A percentile compares a stretch with the other conserved stretches of the same genome.
These are phyloP conservation scores for Rhodotorula glutinis DNA, from an alignment of 1,284 basidiomycete species.

Conservation along the genomic window DNA sequence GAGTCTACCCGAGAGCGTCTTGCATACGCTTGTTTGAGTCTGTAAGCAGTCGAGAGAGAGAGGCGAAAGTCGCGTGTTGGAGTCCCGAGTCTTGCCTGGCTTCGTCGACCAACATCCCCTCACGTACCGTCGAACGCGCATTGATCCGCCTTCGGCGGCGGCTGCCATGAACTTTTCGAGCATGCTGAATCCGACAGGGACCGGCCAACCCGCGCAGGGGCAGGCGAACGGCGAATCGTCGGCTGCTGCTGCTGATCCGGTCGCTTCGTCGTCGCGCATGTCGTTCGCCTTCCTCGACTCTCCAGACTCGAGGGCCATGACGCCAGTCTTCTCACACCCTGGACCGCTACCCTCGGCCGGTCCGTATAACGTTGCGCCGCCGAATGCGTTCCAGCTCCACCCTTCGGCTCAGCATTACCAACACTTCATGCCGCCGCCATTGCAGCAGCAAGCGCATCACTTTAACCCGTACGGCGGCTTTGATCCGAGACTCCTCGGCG, in stretches of 20 bases:
- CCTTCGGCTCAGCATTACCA: neutral
- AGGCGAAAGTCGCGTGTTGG: no score
- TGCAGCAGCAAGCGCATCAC: neutral
- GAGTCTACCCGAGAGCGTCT: no score
- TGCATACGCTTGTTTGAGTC: no score
- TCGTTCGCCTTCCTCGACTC: constrained; percentile 15
- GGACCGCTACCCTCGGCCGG: neutral
- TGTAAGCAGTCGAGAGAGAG: no score
- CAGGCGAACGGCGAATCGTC: neutral
- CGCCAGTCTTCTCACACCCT: constrained; percentile 1
- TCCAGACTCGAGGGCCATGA: neutral
- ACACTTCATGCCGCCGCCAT: no score
- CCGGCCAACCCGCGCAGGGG: neutral
- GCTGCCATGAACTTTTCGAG: neutral
- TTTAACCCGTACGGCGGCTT: neutral
- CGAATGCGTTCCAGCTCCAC: neutral
- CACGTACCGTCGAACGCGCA: neutral
- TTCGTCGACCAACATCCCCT: no score
- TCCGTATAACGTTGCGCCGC: neutral
- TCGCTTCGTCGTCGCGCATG: constrained; percentile 1
- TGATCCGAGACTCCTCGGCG: neutral
- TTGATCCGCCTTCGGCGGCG: neutral
- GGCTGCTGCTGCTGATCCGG: neutral
- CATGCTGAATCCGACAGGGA: constrained; percentile 4
- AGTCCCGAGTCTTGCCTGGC: no score